Base-by-base conservation (phyloP, 495 filamentous ascomycete species). In the Lasiosphaeria hispida region DNA sequence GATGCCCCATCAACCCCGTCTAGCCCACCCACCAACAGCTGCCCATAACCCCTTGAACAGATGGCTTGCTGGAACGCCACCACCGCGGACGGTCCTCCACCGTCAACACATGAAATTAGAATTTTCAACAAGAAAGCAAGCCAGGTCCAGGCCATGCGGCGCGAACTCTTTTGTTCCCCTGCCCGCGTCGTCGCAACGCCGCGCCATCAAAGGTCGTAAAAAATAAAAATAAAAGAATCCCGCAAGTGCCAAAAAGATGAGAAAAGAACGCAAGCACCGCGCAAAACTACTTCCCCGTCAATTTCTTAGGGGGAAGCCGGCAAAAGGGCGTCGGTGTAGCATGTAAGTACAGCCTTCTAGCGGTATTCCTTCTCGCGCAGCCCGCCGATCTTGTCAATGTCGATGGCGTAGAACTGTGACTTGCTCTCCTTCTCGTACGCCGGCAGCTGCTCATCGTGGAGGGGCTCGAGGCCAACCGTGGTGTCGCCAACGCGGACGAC, bases 321-420 rank as follows among this genome's bases (percentile, higher is more conserved):
- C 23, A 30, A 30, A 30, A 30, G 2, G 23, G 23, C 23, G 5
- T 30, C 23, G 23, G 23, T 30, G 23, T 30, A 30, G 23, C 23
- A 5, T 30, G 23, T 30, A 30, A 5, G 23, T 30, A 5, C 23
- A 30, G 23, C 2, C 23, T 30, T 30, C 66, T 66, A 77, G 47
- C 59, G 64, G 67, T 72, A 79, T 61, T 85, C 82, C 77, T 92
- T 96, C 81, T 97, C 95, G 73, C 91, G 95, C 55, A 97, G 74
- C 35, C 95, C 94, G 54, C 94, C 94, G 68, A 98, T 94, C 56
- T 89, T 88, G 49, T 97, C 92, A 57, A 98, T 84, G 67, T 98
- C 94, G 59, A 98, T 79, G 10, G 91, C 92, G 63, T 94, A 87
- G 75, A 96, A 96, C 55, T 90, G 84, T 43, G 86, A 84, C 14